These are phyloP conservation scores for Voacanga thouarsii DNA, from an alignment of 257 asterid genomes.

Conservation along the genomic window DNA sequence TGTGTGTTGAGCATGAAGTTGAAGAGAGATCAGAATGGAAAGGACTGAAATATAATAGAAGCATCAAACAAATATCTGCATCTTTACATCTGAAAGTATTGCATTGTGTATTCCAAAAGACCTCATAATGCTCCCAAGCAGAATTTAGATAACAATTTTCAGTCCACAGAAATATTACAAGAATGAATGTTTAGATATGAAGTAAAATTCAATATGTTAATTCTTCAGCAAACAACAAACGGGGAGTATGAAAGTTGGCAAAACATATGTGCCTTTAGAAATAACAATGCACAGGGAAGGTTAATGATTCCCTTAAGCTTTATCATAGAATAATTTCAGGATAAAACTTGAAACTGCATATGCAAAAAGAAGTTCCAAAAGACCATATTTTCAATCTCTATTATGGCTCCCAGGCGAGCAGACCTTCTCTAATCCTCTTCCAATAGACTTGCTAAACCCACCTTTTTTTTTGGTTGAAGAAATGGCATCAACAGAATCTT, in stretches of 20 bases:
- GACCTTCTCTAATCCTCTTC: slow-evolving; percentile 31
- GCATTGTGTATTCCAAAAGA: background rate
- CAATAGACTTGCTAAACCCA: slow-evolving; percentile 27
- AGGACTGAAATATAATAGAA: too few relatives aligned
- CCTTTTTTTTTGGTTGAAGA: slow-evolving; percentile 31
- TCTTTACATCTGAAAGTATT: too few relatives aligned
- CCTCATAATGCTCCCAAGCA: background rate
- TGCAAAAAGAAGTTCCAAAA: background rate
- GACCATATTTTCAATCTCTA: slow-evolving; percentile 15
- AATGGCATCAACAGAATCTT: slow-evolving; percentile 20
- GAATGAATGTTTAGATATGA: background rate
- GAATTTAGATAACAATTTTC: background rate
- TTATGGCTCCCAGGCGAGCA: slow-evolving; percentile 18
- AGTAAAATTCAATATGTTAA: background rate
- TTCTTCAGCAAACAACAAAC: background rate
- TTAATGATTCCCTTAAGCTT: background rate
- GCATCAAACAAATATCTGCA: too few relatives aligned
- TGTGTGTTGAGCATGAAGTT: too few relatives aligned
- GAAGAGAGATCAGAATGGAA: too few relatives aligned
- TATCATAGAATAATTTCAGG: background rate
- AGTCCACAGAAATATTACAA: background rate
- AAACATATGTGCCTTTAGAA: background rate
- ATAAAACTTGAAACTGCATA: background rate
- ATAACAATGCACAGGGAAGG: background rate
- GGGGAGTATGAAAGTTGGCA: background rate